Percentiles rank a stretch among this genome's conserved stretches.
Evolutionary conservation across 441 rosid genomes (phyloP).

Genomic region (Aquilaria agallochum): DNA sequence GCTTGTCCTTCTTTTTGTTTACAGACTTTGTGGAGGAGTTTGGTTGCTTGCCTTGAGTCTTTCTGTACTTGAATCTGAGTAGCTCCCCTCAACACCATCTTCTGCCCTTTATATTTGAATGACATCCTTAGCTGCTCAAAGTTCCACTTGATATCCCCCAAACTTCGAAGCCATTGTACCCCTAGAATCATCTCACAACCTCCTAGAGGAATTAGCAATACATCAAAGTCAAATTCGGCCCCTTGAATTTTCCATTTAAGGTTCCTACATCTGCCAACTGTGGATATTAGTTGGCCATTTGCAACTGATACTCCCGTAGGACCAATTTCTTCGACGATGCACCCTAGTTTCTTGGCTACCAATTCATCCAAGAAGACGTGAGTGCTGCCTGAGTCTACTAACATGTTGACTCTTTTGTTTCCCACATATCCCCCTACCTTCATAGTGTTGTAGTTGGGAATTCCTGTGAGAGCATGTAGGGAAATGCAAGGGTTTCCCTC

Average conservation of each 20-base stretch:
- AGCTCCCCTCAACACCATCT: not conserved
- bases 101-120: not conserved
- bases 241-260: not conserved
- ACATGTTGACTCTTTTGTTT: too few species aligned
- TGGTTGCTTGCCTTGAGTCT: not conserved
- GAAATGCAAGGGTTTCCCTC: too few species aligned
- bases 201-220: not conserved
- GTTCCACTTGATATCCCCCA: not conserved
- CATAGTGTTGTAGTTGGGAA: too few species aligned
- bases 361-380: not conserved
- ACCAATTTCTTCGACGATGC: not conserved
- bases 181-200: not conserved
- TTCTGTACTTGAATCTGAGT: not conserved
- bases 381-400: too few species aligned
- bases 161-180: not conserved
- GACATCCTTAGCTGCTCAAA: not conserved
- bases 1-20: not conserved
- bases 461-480: too few species aligned
- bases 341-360: not conserved
- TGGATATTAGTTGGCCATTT: not conserved
- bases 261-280: not conserved
- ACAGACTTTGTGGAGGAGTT: not conserved
- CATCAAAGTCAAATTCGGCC: not conserved
- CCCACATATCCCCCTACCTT: too few species aligned
- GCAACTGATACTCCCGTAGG: not conserved